A percentile compares a stretch with the other conserved stretches of the same genome.
These are phyloP conservation scores for Phaffomyces thermotolerans DNA, from an alignment of 805 yeast species.

Conservation along the genomic window DNA sequence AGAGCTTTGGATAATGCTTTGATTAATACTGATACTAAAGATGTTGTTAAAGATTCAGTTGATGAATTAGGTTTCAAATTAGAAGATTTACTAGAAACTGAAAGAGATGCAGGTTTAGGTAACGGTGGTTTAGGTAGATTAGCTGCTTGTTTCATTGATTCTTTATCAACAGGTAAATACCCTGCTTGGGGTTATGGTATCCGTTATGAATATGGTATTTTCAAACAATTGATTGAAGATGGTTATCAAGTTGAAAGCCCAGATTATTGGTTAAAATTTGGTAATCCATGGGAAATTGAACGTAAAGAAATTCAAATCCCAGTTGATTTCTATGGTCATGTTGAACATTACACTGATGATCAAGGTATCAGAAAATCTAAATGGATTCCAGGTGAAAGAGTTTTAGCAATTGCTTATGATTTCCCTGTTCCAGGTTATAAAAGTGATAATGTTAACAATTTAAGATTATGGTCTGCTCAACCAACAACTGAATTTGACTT, in stretches of 20 bases:
- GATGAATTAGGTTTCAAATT: slow-evolving; percentile 77
- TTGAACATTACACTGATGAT: slow-evolving; percentile 36
- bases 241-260: slow-evolving; percentile 95
- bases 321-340: slow-evolving; percentile 79
- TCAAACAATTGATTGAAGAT: slow-evolving; percentile 80
- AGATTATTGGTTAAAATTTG: slow-evolving; percentile 84
- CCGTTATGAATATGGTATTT: slow-evolving; percentile 90
- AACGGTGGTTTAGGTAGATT: slow-evolving; percentile 93
- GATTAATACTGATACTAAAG: slow-evolving; percentile 69
- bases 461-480: slow-evolving; percentile 83
- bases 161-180: slow-evolving; percentile 75
- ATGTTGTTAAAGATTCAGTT: slow-evolving; percentile 45
- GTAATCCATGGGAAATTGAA: slow-evolving; percentile 92
- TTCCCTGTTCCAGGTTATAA: slow-evolving; percentile 89
- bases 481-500: slow-evolving; percentile 92
- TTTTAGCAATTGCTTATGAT: slow-evolving; percentile 84
- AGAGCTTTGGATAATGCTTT: slow-evolving; percentile 91
- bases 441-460: slow-evolving; percentile 76
- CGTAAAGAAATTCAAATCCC: slow-evolving; percentile 84
- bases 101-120: slow-evolving; percentile 92
- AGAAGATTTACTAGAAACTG: slow-evolving; percentile 79
- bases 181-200: slow-evolving; percentile 97
- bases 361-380: slow-evolving; percentile 51
- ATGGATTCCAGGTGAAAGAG: slow-evolving; percentile 89
- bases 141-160: slow-evolving; percentile 92